Evolutionary conservation across 306 rosid genomes (phyloP), one percentile per base, ranked within the genome.

Genomic region (Carpinus fangiana): DNA sequence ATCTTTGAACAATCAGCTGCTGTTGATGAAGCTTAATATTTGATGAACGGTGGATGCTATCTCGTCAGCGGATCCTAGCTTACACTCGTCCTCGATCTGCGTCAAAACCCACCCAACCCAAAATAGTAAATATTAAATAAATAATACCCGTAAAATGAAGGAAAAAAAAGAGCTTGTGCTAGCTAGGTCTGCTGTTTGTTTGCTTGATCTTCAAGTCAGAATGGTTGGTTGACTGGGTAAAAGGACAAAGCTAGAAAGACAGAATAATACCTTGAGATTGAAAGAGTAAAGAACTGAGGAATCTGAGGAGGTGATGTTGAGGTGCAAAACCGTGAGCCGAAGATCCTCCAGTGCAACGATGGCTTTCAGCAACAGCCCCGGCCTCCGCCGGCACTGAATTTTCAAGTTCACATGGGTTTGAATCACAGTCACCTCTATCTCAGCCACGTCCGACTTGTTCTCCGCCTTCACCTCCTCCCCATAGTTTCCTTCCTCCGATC

Each of bases 391-490:
- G 76, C 97, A 86, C 67, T 84, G 87, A 72, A 95, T 84, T 83
- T 91, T 95, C 89, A 95, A 81, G 92, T 89, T 95, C 52, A 95
- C 99, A 86, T 95, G 99, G 57, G 88, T 85, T 86, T 95, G 97
- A 80, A 95, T 95, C 82, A 95, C 80, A 0, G 94, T 95, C 7
- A 87, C 96, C 34, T 87, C 90, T 66, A 92, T 84, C 26, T 89
- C 91, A 20, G 90, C 96, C 50, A 78, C 73, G 3, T 88, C 96
- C 60, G 99, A 88, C 82, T 87, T 93, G 73, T 83, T 89, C 76
- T 96, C 89, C 61, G 94, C 93, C 20, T 77, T 83, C 28, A 87
- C 62, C 76, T 82, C 91, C 50, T 82, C 92, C 7, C 87, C 88
- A 56, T 69, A 73, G 23, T 46, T 76, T 18, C 9, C 67, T 62